These are phyloP conservation scores for Neofusicoccum parvum DNA, from an alignment of 2,329 filamentous ascomycete species.

Conservation along the genomic window DNA sequence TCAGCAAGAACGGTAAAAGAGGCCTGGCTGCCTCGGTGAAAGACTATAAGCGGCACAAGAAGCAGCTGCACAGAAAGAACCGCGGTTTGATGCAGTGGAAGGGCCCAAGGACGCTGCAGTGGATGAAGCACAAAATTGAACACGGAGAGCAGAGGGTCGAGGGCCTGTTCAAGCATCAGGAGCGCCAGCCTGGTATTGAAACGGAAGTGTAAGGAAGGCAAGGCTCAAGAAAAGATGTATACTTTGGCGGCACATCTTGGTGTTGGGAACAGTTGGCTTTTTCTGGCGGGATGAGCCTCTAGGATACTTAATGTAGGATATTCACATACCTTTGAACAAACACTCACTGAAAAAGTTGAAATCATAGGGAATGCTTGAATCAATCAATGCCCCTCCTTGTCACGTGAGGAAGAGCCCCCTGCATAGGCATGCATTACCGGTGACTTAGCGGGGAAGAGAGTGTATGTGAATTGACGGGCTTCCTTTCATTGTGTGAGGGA, in stretches of 20 bases:
- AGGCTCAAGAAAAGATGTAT: background rate
- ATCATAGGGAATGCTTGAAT: too few relatives aligned
- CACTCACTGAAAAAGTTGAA: too few relatives aligned
- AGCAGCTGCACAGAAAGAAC: slow-evolving; percentile 65
- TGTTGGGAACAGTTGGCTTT: background rate
- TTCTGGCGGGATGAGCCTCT: background rate
- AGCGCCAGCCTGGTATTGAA: slow-evolving; percentile 63
- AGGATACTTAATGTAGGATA: background rate
- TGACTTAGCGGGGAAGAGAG: too few relatives aligned
- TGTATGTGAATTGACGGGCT: too few relatives aligned
- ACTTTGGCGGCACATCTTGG: background rate
- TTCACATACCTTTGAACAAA: background rate
- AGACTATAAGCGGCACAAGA: slow-evolving; percentile 63
- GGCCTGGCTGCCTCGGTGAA: slow-evolving; percentile 55
- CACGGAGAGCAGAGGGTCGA: slow-evolving; percentile 50
- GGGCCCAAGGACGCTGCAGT: slow-evolving; percentile 57
- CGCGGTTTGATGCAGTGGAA: slow-evolving; percentile 75
- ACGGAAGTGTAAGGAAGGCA: slow-evolving; percentile 61
- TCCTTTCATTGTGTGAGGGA: too few relatives aligned
- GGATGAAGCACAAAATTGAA: slow-evolving; percentile 62
- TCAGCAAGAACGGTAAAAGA: slow-evolving; percentile 41
- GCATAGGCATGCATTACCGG: too few relatives aligned
- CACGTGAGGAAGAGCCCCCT: too few relatives aligned
- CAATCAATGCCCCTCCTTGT: too few relatives aligned
- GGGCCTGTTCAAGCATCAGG: slow-evolving; percentile 59